Evolutionary conservation across 176 grass and related monocot genomes (phyloP).

Genomic region (Cenchrus americanus): DNA sequence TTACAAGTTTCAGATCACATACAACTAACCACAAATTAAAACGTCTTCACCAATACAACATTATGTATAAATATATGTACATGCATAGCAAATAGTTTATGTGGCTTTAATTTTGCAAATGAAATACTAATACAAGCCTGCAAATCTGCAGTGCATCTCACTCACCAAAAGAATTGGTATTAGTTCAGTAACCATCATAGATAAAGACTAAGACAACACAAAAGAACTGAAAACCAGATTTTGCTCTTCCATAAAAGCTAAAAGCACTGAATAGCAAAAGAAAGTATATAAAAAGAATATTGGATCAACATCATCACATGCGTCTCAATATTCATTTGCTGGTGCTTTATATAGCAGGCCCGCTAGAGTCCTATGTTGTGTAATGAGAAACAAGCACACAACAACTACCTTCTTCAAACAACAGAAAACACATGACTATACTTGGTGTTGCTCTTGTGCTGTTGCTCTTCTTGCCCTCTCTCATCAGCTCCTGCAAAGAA

Average conservation of each 20-base stretch:
- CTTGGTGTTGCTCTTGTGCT: conserved; percentile 8
- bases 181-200: background rate
- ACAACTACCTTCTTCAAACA: background rate
- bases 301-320: background rate
- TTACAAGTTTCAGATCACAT: background rate
- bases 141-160: background rate
- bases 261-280: background rate
- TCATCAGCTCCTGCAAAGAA: conserved; percentile 3
- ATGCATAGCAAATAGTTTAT: background rate
- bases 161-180: background rate
- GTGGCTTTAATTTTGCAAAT: background rate
- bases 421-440: background rate
- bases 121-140: background rate
- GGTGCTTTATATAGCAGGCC: conserved; percentile 6
- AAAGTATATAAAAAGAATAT: background rate
- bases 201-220: background rate
- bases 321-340: background rate
- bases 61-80: background rate
- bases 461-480: conserved; percentile 6
- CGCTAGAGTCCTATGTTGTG: background rate
- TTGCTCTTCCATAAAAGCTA: background rate
- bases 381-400: conserved; percentile 1
- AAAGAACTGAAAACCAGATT: background rate
- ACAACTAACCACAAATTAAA: background rate
- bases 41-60: background rate